Percentiles rank a stretch among this genome's conserved stretches.
These are phyloP conservation scores for Tuber umbilicatum DNA, from an alignment of 495 filamentous ascomycete genomes.

Conservation along the genomic window DNA sequence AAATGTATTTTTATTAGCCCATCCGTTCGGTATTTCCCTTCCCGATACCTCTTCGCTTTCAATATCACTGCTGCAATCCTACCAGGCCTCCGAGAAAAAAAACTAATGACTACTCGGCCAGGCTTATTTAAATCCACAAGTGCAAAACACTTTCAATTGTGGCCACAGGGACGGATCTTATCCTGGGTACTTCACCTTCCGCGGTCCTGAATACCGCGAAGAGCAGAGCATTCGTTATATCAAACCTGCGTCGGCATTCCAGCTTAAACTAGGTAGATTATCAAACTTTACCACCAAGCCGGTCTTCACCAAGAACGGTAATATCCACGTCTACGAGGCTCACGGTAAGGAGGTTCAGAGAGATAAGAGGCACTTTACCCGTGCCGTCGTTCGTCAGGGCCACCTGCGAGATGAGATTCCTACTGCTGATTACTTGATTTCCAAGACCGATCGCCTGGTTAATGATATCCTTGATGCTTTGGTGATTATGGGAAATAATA, in stretches of 20 bases:
- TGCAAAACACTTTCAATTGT: conserved; percentile 47
- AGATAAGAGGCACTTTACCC: conserved; percentile 96
- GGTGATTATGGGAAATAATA: conserved; percentile 98
- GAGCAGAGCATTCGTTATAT: conserved; percentile 94
- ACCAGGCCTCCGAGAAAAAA: too few species aligned
- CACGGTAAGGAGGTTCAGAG: conserved; percentile 87
- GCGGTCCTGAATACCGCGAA: conserved; percentile 79
- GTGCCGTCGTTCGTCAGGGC: conserved; percentile 85
- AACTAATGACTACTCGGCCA: too few species aligned
- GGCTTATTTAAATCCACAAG: too few species aligned
- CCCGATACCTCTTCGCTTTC: too few species aligned
- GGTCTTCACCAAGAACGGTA: conserved; percentile 96
- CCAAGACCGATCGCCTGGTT: conserved; percentile 90
- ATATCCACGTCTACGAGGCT: conserved; percentile 97
- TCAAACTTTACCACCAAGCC: conserved; percentile 96
- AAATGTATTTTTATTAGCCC: too few species aligned
- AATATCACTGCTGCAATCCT: too few species aligned
- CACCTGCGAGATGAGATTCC: conserved; percentile 94
- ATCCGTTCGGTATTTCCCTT: too few species aligned
- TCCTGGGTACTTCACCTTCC: conserved; percentile 96
- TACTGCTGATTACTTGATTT: conserved; percentile 94
- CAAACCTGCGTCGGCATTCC: conserved; percentile 94
- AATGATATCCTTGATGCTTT: conserved; percentile 97
- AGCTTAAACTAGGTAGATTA: conserved; percentile 87
- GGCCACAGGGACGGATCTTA: conserved; percentile 91